Conservation (phyloP, 371 early-diverging fungal genomes). For the Mortierella sp. region DNA sequence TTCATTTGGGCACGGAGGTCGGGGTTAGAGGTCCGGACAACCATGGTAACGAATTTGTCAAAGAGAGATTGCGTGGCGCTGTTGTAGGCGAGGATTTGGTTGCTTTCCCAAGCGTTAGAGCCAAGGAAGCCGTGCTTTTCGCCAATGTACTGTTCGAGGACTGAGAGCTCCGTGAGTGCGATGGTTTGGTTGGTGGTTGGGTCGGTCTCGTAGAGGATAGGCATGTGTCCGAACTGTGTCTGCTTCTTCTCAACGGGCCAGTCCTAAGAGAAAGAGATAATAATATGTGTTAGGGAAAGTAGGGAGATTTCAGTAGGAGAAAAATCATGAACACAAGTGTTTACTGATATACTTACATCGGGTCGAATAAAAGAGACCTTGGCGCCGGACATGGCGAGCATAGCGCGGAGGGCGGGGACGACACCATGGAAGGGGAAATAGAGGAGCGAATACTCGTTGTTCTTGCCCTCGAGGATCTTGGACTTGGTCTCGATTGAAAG, state of each 20-base stretch:
- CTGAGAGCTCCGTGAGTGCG: conserved; percentile 28
- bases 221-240: conserved; percentile 39
- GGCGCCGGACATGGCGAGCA: conserved; percentile 30
- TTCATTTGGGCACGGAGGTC: conserved; percentile 11
- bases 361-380: conserved; percentile 35
- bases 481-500: conserved; percentile 35
- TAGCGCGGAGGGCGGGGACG: conserved; percentile 29
- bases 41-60: conserved; percentile 28
- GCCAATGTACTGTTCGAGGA: conserved; percentile 18
- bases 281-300: neutral
- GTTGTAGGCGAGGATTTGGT: conserved; percentile 20
- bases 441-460: conserved; percentile 31
- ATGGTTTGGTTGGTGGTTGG: conserved; percentile 17
- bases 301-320: too few species aligned
- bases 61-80: conserved; percentile 22
- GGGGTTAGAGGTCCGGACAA: conserved; percentile 15
- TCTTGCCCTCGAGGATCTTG: conserved; percentile 20
- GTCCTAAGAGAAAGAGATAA: conserved; percentile 2
- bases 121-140: conserved; percentile 23
- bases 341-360: conserved; percentile 1
- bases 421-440: conserved; percentile 42
- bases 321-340: neutral
- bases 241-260: conserved; percentile 25
- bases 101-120: conserved; percentile 32
- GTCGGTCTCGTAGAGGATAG: conserved; percentile 27